A percentile compares a stretch with the other conserved stretches of the same genome.
phyloP scores from a whole-genome alignment of 2,329 filamentous ascomycete species.

The Claviceps paspali region DNA sequence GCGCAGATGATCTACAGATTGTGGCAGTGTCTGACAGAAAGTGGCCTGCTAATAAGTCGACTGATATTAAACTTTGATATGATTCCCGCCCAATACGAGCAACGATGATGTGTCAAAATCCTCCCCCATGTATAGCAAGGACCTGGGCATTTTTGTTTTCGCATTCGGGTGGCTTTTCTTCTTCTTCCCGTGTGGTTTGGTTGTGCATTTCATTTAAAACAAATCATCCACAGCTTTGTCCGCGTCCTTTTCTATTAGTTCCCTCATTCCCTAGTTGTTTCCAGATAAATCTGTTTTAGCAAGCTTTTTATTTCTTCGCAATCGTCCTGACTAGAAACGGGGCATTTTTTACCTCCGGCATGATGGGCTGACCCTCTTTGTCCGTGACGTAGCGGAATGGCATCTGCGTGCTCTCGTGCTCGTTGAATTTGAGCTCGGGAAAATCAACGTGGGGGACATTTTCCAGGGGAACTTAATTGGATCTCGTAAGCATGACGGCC shows the following conservation, averaged over 20 bases:
- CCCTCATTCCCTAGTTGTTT: slow-evolving; percentile 65
- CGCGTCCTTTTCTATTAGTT: slow-evolving; percentile 82
- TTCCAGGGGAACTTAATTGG: slow-evolving; percentile 67
- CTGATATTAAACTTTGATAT: background rate
- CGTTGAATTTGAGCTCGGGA: slow-evolving; percentile 77
- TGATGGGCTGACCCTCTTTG: slow-evolving; percentile 61
- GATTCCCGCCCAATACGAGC: background rate
- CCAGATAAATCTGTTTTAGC: slow-evolving; percentile 10
- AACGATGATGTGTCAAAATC: background rate
- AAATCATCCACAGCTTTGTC: slow-evolving; percentile 85
- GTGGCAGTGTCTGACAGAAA: background rate
- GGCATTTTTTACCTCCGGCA: slow-evolving; percentile 69
- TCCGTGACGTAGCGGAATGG: slow-evolving; percentile 88
- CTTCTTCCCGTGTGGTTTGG: background rate
- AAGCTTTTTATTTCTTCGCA: background rate
- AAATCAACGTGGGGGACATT: slow-evolving; percentile 73
- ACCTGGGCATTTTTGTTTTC: background rate
- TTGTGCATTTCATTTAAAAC: slow-evolving; percentile 44
- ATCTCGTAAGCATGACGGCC: too few species aligned
- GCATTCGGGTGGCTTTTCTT: background rate
- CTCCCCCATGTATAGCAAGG: background rate
- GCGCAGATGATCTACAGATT: background rate
- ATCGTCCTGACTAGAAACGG: too few species aligned
- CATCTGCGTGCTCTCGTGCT: slow-evolving; percentile 93
- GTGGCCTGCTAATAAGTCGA: background rate